Conservation (phyloP, 257 asterid genomes). For the Scutellaria minor region DNA sequence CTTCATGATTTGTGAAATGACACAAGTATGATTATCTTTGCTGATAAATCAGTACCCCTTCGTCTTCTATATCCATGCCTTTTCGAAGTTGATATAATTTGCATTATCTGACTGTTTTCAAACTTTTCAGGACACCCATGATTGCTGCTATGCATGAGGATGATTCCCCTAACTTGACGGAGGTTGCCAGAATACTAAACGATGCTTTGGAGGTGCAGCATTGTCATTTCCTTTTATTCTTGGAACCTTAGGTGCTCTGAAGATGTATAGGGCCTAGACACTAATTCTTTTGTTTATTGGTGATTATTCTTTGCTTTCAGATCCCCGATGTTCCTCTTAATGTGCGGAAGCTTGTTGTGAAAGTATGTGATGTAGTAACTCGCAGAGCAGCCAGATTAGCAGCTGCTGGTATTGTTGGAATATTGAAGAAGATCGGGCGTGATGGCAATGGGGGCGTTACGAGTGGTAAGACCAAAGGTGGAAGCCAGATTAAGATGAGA, state of each 20-base stretch:
- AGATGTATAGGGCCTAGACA: neutral
- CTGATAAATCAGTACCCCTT: neutral
- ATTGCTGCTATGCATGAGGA: conserved; percentile 95
- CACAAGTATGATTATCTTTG: neutral
- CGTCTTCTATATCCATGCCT: neutral
- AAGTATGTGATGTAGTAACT: conserved; percentile 77
- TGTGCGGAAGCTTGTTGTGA: conserved; percentile 76
- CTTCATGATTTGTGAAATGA: neutral
- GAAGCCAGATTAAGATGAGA: conserved; percentile 47
- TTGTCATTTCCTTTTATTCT: conserved; percentile 1
- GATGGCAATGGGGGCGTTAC: conserved; percentile 67
- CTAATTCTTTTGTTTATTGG: conserved; percentile 1
- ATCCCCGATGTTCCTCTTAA: conserved; percentile 61
- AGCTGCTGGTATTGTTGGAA: conserved; percentile 93
- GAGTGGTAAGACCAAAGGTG: conserved; percentile 48
- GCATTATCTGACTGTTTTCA: conserved; percentile 5
- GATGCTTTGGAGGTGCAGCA: conserved; percentile 67
- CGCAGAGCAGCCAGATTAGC: conserved; percentile 87
- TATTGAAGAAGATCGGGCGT: conserved; percentile 84
- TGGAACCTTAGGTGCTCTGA: neutral
- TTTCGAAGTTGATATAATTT: neutral
- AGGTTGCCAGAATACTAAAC: conserved; percentile 65
- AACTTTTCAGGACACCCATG: conserved; percentile 61
- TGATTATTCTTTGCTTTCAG: conserved; percentile 41
- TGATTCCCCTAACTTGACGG: conserved; percentile 70